Percentiles rank a stretch among this genome's conserved stretches.
phyloP scores from a whole-genome alignment of 371 early-diverging fungal species.

The Encephalitozoon cuniculi region DNA sequence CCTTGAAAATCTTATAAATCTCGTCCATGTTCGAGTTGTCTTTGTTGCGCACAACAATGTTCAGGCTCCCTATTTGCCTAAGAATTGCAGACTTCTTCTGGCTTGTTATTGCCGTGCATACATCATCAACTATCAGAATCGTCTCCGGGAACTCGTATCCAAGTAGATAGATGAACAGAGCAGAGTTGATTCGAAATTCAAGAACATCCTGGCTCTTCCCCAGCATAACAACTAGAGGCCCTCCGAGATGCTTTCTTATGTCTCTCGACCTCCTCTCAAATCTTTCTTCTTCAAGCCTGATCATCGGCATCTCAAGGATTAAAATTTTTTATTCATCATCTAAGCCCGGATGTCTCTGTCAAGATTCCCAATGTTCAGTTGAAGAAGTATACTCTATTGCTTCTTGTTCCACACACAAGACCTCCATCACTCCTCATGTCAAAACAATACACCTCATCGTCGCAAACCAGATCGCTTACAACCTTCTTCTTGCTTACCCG shows the following conservation, averaged over 20 bases:
- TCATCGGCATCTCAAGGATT: constrained; percentile 27
- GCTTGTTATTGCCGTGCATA: constrained; percentile 41
- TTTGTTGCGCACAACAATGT: constrained; percentile 45
- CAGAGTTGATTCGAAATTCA: constrained; percentile 57
- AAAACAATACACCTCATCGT: constrained; percentile 60
- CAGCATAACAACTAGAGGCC: constrained; percentile 51
- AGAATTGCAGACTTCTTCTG: constrained; percentile 57
- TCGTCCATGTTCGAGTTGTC: constrained; percentile 40
- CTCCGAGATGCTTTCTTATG: constrained; percentile 24
- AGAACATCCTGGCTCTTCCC: constrained; percentile 57
- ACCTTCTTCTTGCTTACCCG: constrained; percentile 63
- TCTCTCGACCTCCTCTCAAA: constrained; percentile 27
- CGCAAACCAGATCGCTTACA: constrained; percentile 58
- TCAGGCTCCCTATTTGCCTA: constrained; percentile 31
- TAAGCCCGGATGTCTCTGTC: neutral
- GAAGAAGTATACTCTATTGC: constrained; percentile 59
- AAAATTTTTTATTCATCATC: constrained; percentile 20
- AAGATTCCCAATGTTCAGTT: neutral
- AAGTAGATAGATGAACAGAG: constrained; percentile 58
- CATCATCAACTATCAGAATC: constrained; percentile 43
- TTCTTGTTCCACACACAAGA: constrained; percentile 57
- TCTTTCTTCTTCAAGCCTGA: constrained; percentile 31
- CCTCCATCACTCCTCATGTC: constrained; percentile 46
- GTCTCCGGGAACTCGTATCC: constrained; percentile 62
- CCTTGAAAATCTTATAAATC: constrained; percentile 30